Base-by-base conservation (phyloP, 2,329 filamentous ascomycete species). In the Rutstroemia sp. region DNA sequence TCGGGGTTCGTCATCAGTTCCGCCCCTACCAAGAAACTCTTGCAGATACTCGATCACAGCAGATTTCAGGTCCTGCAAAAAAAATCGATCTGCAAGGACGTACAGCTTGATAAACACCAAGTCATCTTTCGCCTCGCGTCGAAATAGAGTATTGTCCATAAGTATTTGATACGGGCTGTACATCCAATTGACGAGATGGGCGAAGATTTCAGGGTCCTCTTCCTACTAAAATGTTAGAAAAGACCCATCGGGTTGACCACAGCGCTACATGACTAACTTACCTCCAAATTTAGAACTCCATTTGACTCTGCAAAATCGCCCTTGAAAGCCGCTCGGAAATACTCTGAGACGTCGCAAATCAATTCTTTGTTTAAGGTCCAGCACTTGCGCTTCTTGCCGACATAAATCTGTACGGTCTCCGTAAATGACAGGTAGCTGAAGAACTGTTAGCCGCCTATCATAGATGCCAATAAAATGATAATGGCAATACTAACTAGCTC, bases 291-390 rank as follows among this genome's bases (percentile, higher is more conserved):
- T 10, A 46, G 4, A 25, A 46, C 44, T 16, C 23, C 25, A 19
- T 34, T 23, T 4, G 9, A 21, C n/a, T 57, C 57, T 2, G 38
- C 49, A 18, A 52, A 52, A 1, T 18, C n/a, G 10, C 25, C 21
- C 34, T 52, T 34, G 19, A 61, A 57, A 4, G 51, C 57, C 6
- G 16, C 38, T 21, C n/a, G 23, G 25, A 61, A 61, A 46, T 39
- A 57, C 2, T 21, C 41, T 4, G 51, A 27, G 4, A 34, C 41
- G 18, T 54, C 49, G 16, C 45, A 58, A 5, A 59, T 21, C 3
- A 57, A 9, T 2, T 59, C 46, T n/a, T 58, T 49, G 8, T 41
- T 18, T 8, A 61, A 30, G 12, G 12, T 45, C 42, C 47, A 57
- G 9, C 27, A 18, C 21, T 39, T 51, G 5, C 12, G 44, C 10